Evolutionary conservation across 1,139 yeast species (phyloP).

Genomic region (Meyerozyma guilliermondii): DNA sequence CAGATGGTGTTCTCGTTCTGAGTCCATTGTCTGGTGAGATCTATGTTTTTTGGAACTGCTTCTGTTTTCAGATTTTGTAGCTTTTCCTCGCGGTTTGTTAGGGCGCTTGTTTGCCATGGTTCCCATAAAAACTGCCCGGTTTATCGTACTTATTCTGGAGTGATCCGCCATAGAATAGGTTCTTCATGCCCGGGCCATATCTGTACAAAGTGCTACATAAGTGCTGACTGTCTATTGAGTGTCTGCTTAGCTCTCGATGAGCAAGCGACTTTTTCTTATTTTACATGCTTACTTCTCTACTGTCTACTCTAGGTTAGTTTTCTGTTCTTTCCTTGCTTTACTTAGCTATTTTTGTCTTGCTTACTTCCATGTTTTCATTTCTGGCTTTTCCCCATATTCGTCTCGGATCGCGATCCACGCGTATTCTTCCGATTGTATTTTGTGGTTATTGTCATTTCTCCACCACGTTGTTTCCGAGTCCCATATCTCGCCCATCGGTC

Average conservation of each 20-base stretch:
- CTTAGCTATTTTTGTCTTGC: not conserved
- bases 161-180: constrained; percentile 30
- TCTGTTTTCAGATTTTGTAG: constrained; percentile 6
- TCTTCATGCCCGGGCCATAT: constrained; percentile 55
- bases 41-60: constrained; percentile 3
- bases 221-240: too few relatives aligned
- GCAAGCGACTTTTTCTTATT: too few relatives aligned
- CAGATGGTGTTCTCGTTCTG: constrained; percentile 17
- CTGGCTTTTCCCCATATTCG: not conserved
- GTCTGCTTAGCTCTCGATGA: too few relatives aligned
- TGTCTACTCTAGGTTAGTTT: not conserved
- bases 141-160: constrained; percentile 40
- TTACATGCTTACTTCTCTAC: not conserved
- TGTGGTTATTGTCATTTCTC: too few relatives aligned
- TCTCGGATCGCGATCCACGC: not conserved
- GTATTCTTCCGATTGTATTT: not conserved
- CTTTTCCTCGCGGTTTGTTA: constrained; percentile 27
- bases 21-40: constrained; percentile 10
- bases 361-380: not conserved
- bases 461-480: too few relatives aligned
- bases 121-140: constrained; percentile 45
- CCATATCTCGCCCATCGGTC: too few relatives aligned
- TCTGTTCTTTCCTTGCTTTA: too few relatives aligned
- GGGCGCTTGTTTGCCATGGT: constrained; percentile 28
- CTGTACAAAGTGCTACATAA: too few relatives aligned